Evolutionary conservation across 1,284 basidiomycete genomes (phyloP).

Genomic region (Microstroma glucosiphilum): DNA sequence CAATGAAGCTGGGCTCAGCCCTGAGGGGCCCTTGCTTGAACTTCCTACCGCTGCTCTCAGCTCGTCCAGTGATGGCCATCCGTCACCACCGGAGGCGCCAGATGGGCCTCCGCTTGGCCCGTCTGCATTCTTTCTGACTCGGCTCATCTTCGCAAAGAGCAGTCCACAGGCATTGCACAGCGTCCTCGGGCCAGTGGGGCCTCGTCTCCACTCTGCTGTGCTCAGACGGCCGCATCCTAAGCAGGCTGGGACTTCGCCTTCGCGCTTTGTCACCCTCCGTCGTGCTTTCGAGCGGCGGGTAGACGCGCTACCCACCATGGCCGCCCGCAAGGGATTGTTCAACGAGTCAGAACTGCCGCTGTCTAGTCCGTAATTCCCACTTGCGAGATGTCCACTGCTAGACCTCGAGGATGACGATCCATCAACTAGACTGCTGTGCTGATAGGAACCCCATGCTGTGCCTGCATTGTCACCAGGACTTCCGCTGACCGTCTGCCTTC

Average conservation of each 20-base stretch:
- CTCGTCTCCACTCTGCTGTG: conserved; percentile 26
- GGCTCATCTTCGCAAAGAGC: conserved; percentile 22
- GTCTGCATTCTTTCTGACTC: conserved; percentile 11
- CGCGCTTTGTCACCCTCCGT: conserved; percentile 6
- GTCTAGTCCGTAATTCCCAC: neutral
- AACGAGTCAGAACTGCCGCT: neutral
- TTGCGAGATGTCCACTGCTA: neutral
- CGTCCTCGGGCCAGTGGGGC: conserved; percentile 21
- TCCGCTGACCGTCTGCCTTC: no score
- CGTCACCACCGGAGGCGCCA: neutral
- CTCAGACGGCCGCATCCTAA: conserved; percentile 20
- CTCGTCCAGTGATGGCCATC: neutral
- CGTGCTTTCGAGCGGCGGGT: neutral
- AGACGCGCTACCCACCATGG: neutral
- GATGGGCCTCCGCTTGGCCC: neutral
- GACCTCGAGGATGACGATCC: neutral
- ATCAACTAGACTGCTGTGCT: neutral
- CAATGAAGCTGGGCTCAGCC: no score
- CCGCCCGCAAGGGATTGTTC: no score
- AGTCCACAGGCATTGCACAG: conserved; percentile 28
- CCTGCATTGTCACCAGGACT: neutral
- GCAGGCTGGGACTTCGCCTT: conserved; percentile 14
- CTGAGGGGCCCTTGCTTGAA: neutral
- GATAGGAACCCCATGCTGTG: neutral
- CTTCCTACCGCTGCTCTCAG: conserved; percentile 1